These are phyloP conservation scores for Pseudogymnoascus sp. DNA, from an alignment of 2,329 filamentous ascomycete genomes.

Conservation along the genomic window DNA sequence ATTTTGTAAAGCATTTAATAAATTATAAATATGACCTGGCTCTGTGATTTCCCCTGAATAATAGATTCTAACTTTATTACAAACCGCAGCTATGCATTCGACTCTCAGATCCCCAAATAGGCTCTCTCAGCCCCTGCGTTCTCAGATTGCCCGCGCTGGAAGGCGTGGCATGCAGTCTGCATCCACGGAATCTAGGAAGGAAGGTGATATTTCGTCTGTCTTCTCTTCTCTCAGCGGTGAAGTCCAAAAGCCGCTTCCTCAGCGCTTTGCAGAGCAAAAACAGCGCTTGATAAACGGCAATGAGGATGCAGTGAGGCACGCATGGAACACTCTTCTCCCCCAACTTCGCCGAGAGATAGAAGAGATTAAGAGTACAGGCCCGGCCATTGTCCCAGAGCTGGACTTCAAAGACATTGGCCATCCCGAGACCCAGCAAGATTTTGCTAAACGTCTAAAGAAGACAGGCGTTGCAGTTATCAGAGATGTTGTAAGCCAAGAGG, in stretches of 20 bases:
- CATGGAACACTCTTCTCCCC: constrained; percentile 41
- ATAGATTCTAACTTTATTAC: neutral
- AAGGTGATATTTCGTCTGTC: constrained; percentile 54
- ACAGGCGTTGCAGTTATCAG: constrained; percentile 43
- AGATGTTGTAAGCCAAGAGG: constrained; percentile 53
- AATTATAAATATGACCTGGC: neutral
- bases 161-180: neutral
- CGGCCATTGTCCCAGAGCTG: constrained; percentile 44
- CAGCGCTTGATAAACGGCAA: constrained; percentile 40
- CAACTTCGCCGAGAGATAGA: constrained; percentile 40
- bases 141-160: neutral
- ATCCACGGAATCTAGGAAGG: constrained; percentile 26
- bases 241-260: constrained; percentile 38
- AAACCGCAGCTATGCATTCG: neutral
- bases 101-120: constrained; percentile 3
- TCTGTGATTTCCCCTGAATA: neutral
- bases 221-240: constrained; percentile 50
- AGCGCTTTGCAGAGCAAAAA: constrained; percentile 49
- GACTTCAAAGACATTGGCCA: constrained; percentile 36
- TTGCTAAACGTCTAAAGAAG: constrained; percentile 17
- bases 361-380: constrained; percentile 35
- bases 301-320: constrained; percentile 37
- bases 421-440: constrained; percentile 11
- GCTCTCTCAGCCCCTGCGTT: neutral
- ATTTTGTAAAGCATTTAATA: neutral